Base-by-base conservation (phyloP, 2,329 filamentous ascomycete genomes). In the Annulohypoxylon truncatum region DNA sequence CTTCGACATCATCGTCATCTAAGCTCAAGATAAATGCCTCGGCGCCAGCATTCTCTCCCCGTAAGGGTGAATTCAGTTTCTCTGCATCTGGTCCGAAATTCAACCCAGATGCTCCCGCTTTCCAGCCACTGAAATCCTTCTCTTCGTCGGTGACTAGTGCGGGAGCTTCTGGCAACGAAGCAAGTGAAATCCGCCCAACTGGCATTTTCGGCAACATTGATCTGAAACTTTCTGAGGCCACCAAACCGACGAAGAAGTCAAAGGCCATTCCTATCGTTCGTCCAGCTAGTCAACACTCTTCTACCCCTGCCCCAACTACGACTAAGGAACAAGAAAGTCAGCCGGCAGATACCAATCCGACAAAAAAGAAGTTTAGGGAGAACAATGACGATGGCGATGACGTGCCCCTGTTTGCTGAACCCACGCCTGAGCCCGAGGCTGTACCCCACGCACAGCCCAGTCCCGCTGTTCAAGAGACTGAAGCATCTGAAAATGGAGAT, bases 201-300 rank as follows among this genome's bases (percentile, higher is more conserved):
- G 85, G 86, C 55, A 92, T 94, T 71, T 93, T 94, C 76, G 85
- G 88, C 51, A 89, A 89, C 42, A 90, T 94, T 70, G 86, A 88
- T 67, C 80, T 92, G 29, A 86, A 83, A 58, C 78, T 84, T 29
- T 83, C 85, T 12, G 89, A 92, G 20, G 84, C 89, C 52, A 80
- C 87, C 26, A 91, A 91, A 73, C 86, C 90, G 5, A 77, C 80
- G 0, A 93, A 92, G 79, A 89, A 88, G 72, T 92, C 90, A 3
- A 97, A 96, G 80, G 93, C 93, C 8, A 87, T 97, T 58, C 92
- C 94, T 0, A 96, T 97, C 67, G 80, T 95, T 8, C 85, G 84
- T 38, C 92, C 92, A 0, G 83, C 88, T 61, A 89, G 83, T 72
- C 79, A 68, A 63, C 81, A 82, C 70, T 78, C 73, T 8, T 58